Conservation (phyloP, 805 yeast genomes). For the Wilhelminamyces savonicus region DNA sequence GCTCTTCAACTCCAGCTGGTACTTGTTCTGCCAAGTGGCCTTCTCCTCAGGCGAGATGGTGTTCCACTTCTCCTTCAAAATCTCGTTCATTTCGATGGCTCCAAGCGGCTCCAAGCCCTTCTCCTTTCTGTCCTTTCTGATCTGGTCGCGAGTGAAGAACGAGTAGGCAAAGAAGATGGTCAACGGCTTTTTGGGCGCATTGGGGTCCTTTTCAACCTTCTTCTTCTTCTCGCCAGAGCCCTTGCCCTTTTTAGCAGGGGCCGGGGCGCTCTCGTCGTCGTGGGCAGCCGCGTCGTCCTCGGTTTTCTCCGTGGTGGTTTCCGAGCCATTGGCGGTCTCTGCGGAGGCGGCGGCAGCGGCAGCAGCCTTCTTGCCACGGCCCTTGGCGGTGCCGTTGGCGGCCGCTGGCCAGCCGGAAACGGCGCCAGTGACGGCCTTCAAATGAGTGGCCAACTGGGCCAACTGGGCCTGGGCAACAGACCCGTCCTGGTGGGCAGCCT, state of each 20-base stretch:
- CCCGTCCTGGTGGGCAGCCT: slow-evolving; percentile 45
- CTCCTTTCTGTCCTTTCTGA: slow-evolving; percentile 61
- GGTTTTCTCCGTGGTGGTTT: slow-evolving; percentile 4
- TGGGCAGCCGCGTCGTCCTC: background rate
- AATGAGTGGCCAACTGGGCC: slow-evolving; percentile 27
- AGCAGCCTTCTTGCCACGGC: background rate
- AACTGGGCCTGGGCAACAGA: slow-evolving; percentile 36
- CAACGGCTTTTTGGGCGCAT: slow-evolving; percentile 92
- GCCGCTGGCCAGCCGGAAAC: slow-evolving; percentile 22
- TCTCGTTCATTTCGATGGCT: slow-evolving; percentile 73
- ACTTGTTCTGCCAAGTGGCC: slow-evolving; percentile 59
- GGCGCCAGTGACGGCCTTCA: slow-evolving; percentile 33
- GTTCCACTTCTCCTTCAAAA: slow-evolving; percentile 77
- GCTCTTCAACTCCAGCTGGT: slow-evolving; percentile 39
- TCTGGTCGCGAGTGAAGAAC: slow-evolving; percentile 62
- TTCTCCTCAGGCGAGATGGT: slow-evolving; percentile 64
- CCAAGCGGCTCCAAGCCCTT: slow-evolving; percentile 56
- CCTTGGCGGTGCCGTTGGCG: slow-evolving; percentile 9
- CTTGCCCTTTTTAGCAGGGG: slow-evolving; percentile 21
- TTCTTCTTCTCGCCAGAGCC: slow-evolving; percentile 50
- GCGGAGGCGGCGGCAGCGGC: slow-evolving; percentile 1
- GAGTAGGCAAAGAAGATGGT: slow-evolving; percentile 79
- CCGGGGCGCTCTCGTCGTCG: slow-evolving; percentile 1
- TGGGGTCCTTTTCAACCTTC: slow-evolving; percentile 64
- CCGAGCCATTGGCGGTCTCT: slow-evolving; percentile 1